These are phyloP conservation scores for Nemania sp. DNA, from an alignment of 2,329 filamentous ascomycete genomes.

Conservation along the genomic window DNA sequence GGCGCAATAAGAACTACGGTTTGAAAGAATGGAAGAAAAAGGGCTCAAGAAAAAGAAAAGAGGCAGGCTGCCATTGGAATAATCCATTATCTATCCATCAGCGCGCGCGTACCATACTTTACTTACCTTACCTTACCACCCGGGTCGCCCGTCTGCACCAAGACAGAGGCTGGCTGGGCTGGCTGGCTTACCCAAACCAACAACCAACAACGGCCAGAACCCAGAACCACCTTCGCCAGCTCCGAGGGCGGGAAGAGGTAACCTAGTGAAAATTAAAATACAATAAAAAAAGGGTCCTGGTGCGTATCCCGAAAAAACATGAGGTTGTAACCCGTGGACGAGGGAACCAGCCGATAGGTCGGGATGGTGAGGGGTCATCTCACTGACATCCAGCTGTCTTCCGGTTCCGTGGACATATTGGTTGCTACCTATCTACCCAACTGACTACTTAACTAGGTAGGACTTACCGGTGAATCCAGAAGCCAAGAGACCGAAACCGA, in stretches of 20 bases:
- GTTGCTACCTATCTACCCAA: not conserved
- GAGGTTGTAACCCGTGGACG: slow-evolving; percentile 24
- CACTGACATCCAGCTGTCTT: not conserved
- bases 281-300: not conserved
- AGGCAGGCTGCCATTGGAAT: not conserved
- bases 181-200: slow-evolving; percentile 2
- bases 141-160: slow-evolving; percentile 5
- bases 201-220: not conserved
- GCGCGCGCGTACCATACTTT: not conserved
- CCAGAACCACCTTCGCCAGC: not conserved
- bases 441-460: not conserved
- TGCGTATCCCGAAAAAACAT: not conserved
- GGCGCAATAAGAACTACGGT: not conserved
- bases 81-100: slow-evolving; percentile 13
- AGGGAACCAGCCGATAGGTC: slow-evolving; percentile 34
- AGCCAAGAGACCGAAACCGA: not conserved
- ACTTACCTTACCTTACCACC: not conserved
- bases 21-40: not conserved
- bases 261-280: too few species aligned
- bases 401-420: not conserved
- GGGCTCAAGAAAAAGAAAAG: too few species aligned
- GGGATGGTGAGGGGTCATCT: slow-evolving; percentile 15
- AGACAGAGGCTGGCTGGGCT: not conserved
- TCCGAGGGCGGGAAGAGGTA: not conserved
- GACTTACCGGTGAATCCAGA: not conserved